Conservation (phyloP, 2,329 filamentous ascomycete species). For the Sporothrix brasiliensis region DNA sequence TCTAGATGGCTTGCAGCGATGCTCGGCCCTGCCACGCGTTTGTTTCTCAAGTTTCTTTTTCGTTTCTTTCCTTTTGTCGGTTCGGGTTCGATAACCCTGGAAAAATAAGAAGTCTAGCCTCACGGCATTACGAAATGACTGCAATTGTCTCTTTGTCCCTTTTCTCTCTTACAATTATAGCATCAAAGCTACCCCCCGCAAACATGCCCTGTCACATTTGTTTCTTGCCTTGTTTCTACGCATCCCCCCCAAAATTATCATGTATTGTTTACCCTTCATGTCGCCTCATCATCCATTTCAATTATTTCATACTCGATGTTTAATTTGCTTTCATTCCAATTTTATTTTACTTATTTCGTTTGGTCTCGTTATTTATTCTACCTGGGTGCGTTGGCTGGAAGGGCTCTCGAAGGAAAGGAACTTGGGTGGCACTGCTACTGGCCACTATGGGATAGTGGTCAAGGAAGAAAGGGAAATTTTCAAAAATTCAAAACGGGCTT, state of each 20-base stretch:
- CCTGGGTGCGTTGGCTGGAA: neutral
- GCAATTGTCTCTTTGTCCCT: neutral
- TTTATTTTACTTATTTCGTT: neutral
- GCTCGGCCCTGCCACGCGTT: conserved; percentile 24
- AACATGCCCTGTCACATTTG: neutral
- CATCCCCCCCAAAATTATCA: neutral
- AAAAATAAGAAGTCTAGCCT: conserved; percentile 35
- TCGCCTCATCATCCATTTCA: too few species aligned
- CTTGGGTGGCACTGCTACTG: neutral
- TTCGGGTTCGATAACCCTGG: conserved; percentile 25
- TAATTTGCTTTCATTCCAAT: neutral
- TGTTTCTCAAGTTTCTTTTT: neutral
- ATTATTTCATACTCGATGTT: neutral
- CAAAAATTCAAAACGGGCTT: neutral
- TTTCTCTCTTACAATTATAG: neutral
- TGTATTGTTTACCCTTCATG: neutral
- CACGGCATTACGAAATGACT: conserved; percentile 35
- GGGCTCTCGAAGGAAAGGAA: neutral
- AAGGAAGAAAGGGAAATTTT: neutral
- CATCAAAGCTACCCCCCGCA: neutral
- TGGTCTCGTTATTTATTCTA: too few species aligned
- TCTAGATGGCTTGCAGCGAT: conserved; percentile 31
- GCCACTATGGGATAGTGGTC: neutral
- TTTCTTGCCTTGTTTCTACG: neutral
- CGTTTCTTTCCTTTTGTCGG: conserved; percentile 5